phyloP scores from a whole-genome alignment of 2,329 filamentous ascomycete genomes.

The Clonostachys chloroleuca region DNA sequence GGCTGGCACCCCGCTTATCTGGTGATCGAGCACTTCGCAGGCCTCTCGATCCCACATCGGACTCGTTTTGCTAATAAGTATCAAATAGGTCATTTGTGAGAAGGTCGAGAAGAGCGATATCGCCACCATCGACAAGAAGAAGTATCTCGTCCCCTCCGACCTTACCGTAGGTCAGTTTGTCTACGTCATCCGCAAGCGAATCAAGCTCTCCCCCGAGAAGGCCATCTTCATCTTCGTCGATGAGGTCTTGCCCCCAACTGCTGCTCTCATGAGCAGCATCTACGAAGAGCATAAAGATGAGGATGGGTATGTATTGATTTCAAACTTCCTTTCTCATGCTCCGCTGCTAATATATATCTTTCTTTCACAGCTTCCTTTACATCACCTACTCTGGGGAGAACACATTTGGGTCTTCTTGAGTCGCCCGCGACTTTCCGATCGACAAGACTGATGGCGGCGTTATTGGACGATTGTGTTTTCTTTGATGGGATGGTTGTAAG shows the following conservation, averaged over 20 bases:
- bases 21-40: too few relatives aligned
- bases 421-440: too few relatives aligned
- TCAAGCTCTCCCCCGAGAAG: slow-evolving; percentile 99
- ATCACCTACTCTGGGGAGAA: slow-evolving; percentile 99
- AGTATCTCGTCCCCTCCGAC: slow-evolving; percentile 96
- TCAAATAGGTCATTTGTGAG: slow-evolving; percentile 87
- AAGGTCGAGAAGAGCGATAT: slow-evolving; percentile 99
- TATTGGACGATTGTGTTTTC: neutral
- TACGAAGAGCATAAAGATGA: slow-evolving; percentile 98
- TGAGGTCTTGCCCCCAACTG: slow-evolving; percentile 93
- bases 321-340: neutral
- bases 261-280: slow-evolving; percentile 98
- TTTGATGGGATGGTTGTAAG: neutral
- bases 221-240: slow-evolving; percentile 99
- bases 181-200: slow-evolving; percentile 99
- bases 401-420: slow-evolving; percentile 66
- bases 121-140: slow-evolving; percentile 99
- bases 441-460: neutral
- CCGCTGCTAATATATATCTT: neutral
- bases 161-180: slow-evolving; percentile 99
- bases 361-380: slow-evolving; percentile 73
- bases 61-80: neutral
- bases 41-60: too few relatives aligned
- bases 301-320: slow-evolving; percentile 50
- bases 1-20: too few relatives aligned